Evolutionary conservation across 345 rosid species (phyloP), one percentile per base, ranked within the genome.

Genomic region (Toxicodendron radicans): DNA sequence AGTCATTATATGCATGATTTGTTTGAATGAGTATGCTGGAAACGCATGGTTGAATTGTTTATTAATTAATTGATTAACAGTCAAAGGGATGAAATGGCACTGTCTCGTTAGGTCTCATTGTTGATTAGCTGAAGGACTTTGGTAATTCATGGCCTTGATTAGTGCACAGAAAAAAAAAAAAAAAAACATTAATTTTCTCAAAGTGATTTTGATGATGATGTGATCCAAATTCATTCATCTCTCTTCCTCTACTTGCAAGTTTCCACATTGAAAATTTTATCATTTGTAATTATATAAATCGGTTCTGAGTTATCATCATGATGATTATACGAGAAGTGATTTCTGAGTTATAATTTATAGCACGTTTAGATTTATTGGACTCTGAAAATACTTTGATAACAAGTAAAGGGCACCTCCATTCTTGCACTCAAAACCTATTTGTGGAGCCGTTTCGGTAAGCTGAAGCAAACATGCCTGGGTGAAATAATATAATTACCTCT

Each of bases 171-270:
- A n/a, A n/a, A n/a, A n/a, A n/a, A n/a, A n/a, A n/a, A n/a, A n/a
- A n/a, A n/a, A 35, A 2, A 35, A 35, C 41, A 38, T 38, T 38
- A 38, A 8, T 0, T 12, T 18, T 38, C 66, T 41, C 24, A 21
- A 21, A 32, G 67, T 64, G 51, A 64, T 64, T 64, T 64, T 64
- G 53, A 64, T 64, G 68, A 64, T 64, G 68, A 64, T 64, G 68
- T 43, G 51, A 64, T 64, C 16, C 68, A 38, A 35, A 35, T 35
- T 43, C 17, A 30, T 23, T 61, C 16, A n/a, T n/a, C n/a, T 45
- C 4, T 7, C 52, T 51, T 51, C n/a, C 18, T 14, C 49, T 35
- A 11, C 2, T 30, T 51, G 16, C 11, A 52, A 17, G 61, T 33
- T 32, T 68, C 51, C 9, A 2, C n/a, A 53, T 12, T 23, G 61